Evolutionary conservation across 192 early-diverging fungal species (phyloP).

Genomic region (Umbelopsis sp.): DNA sequence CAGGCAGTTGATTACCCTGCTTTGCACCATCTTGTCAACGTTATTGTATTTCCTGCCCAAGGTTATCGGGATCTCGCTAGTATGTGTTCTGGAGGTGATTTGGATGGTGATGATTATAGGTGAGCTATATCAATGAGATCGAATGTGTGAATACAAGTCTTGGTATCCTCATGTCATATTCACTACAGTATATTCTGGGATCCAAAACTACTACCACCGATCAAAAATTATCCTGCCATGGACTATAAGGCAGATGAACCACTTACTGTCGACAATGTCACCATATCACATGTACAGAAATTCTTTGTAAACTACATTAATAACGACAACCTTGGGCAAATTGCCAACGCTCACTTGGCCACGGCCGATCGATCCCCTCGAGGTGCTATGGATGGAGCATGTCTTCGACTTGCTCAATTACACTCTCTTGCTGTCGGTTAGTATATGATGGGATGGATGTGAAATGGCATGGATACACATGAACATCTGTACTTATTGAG

Average conservation of each 20-base stretch:
- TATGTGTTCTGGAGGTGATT: slow-evolving; percentile 80
- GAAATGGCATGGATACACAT: not conserved
- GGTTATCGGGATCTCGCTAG: slow-evolving; percentile 72
- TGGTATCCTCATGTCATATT: not conserved
- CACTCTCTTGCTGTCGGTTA: slow-evolving; percentile 67
- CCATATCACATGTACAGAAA: slow-evolving; percentile 48
- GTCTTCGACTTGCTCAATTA: slow-evolving; percentile 62
- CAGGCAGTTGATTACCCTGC: slow-evolving; percentile 53
- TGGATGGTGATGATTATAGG: slow-evolving; percentile 80
- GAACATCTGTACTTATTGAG: not conserved
- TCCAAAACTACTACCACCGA: slow-evolving; percentile 42
- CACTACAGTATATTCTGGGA: slow-evolving; percentile 59
- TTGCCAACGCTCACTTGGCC: slow-evolving; percentile 71
- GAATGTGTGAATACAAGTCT: too few relatives aligned
- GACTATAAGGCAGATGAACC: slow-evolving; percentile 49
- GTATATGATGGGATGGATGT: not conserved
- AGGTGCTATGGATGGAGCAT: slow-evolving; percentile 54
- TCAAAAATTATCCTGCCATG: slow-evolving; percentile 47
- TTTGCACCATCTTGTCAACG: slow-evolving; percentile 57
- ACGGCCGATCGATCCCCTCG: slow-evolving; percentile 49
- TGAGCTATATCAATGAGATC: slow-evolving; percentile 21
- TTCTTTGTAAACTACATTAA: slow-evolving; percentile 71
- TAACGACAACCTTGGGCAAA: slow-evolving; percentile 65
- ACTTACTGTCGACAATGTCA: slow-evolving; percentile 38
- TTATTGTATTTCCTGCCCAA: slow-evolving; percentile 71